Evolutionary conservation across 2,329 filamentous ascomycete species (phyloP).

Genomic region (Pseudocercospora fijiensis): DNA sequence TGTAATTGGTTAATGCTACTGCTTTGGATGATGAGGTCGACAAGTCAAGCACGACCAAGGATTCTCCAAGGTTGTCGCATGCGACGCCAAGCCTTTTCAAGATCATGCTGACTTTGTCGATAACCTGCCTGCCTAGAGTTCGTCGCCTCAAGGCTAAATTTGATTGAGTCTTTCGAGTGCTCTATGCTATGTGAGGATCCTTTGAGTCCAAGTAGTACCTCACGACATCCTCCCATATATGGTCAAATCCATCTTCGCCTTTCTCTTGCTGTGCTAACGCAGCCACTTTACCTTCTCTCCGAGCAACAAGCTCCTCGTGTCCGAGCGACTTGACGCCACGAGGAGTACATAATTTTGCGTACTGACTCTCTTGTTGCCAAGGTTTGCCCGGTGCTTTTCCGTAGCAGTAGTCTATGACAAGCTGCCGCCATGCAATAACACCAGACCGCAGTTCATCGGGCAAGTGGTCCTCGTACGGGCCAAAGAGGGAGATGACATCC

Average conservation of each 20-base stretch:
- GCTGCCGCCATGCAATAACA: background rate
- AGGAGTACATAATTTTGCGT: background rate
- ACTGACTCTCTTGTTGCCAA: background rate
- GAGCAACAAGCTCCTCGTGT: background rate
- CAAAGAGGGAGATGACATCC: background rate
- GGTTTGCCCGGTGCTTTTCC: background rate
- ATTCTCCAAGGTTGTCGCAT: background rate
- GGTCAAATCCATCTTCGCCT: background rate
- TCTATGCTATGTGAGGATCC: background rate
- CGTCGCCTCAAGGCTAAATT: background rate
- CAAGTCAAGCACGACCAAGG: background rate
- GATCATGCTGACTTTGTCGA: background rate
- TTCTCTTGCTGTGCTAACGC: background rate
- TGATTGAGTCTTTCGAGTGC: background rate
- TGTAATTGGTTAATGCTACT: background rate
- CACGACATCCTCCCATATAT: background rate
- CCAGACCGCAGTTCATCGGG: background rate
- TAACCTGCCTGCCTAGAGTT: background rate
- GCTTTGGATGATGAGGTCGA: background rate
- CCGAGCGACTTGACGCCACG: background rate
- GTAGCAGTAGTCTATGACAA: background rate
- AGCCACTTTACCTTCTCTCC: background rate
- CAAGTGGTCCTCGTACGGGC: background rate
- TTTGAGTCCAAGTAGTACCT: background rate
- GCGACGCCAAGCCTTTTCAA: background rate